phyloP scores from a whole-genome alignment of 345 rosid genomes.

The Ceriops tagal region DNA sequence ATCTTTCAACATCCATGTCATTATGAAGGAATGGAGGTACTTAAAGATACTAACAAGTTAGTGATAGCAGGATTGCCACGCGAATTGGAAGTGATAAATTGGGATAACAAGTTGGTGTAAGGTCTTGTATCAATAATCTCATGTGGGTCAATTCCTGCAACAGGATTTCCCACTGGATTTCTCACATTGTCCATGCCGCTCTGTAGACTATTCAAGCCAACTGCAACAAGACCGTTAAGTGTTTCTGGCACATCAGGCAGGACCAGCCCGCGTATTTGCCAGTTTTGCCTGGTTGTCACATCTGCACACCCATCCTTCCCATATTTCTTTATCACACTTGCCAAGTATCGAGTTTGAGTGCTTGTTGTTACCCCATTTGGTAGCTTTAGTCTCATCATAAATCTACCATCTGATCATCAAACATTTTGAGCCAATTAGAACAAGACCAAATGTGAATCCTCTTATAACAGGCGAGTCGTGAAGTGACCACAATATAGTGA shows the following conservation, averaged over 20 bases:
- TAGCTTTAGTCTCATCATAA: slow-evolving; percentile 95
- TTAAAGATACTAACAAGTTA: slow-evolving; percentile 58
- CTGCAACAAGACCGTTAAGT: slow-evolving; percentile 68
- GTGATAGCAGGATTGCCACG: slow-evolving; percentile 64
- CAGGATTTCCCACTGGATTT: slow-evolving; percentile 90
- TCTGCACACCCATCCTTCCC: slow-evolving; percentile 95
- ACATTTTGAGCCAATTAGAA: neutral
- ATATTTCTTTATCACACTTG: slow-evolving; percentile 79
- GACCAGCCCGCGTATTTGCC: slow-evolving; percentile 95
- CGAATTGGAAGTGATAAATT: slow-evolving; percentile 70
- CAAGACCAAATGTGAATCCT: neutral
- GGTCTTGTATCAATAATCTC: slow-evolving; percentile 93
- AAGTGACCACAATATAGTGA: neutral
- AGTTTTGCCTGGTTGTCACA: slow-evolving; percentile 90
- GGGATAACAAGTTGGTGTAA: slow-evolving; percentile 70
- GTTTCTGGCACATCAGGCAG: slow-evolving; percentile 88
- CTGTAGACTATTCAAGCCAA: slow-evolving; percentile 85
- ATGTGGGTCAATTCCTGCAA: slow-evolving; percentile 84
- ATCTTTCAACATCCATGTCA: neutral
- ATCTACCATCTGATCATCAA: slow-evolving; percentile 67
- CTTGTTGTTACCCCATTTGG: slow-evolving; percentile 97
- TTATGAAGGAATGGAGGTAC: no score
- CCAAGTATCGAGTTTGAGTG: slow-evolving; percentile 75
- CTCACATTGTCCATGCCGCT: slow-evolving; percentile 99
- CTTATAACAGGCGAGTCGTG: neutral